Conservation (phyloP, 495 filamentous ascomycete genomes). For the Aspergillus mulundensis region DNA sequence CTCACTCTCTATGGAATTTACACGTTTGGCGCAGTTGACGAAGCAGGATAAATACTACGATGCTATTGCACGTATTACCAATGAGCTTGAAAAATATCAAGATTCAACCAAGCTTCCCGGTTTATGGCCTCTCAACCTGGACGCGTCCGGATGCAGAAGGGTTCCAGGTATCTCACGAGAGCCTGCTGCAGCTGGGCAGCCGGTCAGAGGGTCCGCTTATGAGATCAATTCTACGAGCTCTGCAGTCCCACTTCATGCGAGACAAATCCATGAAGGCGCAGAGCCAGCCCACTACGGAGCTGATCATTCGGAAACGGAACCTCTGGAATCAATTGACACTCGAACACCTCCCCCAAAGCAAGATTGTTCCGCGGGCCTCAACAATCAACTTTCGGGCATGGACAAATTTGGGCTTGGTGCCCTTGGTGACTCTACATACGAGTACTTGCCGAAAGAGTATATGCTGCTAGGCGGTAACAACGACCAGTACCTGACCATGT, state of each 20-base stretch:
- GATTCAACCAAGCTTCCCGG: conserved; percentile 69
- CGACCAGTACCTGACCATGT: conserved; percentile 78
- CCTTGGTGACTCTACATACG: conserved; percentile 86
- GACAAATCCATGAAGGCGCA: conserved; percentile 23
- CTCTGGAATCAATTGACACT: not conserved
- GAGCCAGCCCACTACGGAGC: conserved; percentile 26
- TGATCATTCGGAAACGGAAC: not conserved
- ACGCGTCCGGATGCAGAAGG: conserved; percentile 66
- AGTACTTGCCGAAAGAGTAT: conserved; percentile 84
- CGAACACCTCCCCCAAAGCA: conserved; percentile 9
- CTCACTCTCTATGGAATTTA: conserved; percentile 91
- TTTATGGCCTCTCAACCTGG: conserved; percentile 76
- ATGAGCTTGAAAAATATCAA: conserved; percentile 80
- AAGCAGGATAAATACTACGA: conserved; percentile 88
- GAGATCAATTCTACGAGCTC: conserved; percentile 16
- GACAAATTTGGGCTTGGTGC: conserved; percentile 71
- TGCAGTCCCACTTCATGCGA: conserved; percentile 12
- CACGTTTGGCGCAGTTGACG: conserved; percentile 86
- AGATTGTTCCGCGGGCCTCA: conserved; percentile 30
- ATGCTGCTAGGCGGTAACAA: conserved; percentile 76
- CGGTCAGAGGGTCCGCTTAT: not conserved
- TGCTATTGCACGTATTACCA: conserved; percentile 86
- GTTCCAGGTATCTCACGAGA: conserved; percentile 14
- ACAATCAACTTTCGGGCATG: conserved; percentile 15
- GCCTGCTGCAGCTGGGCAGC: conserved; percentile 1